Base-by-base conservation (phyloP, 2,329 filamentous ascomycete species). In the Metarhizium album region DNA sequence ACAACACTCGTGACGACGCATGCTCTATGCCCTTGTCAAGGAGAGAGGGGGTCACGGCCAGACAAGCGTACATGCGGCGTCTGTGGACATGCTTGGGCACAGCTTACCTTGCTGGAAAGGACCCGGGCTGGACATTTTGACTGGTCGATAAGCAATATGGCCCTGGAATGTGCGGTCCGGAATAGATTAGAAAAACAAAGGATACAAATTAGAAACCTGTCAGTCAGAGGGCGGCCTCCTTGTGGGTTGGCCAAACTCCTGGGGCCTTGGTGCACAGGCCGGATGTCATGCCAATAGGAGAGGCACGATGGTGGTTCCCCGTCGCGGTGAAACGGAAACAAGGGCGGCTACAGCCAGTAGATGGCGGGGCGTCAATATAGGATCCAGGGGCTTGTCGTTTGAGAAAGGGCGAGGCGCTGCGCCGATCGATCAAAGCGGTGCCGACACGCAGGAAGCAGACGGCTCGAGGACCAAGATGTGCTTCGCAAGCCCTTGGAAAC, bases 61-160 rank as follows among this genome's bases (percentile, higher is more conserved):
- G 45, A 46, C 35, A 48, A 40, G 37, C 42, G 46, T 9, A 42
- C 43, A 47, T 40, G 11, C n/a, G n/a, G 7, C 27, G 45, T 22
- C n/a, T 18, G n/a, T 23, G 33, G 11, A 13, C 14, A 13, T 35
- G 8, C 33, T 11, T 14, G n/a, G 20, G 46, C 33, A 29, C 42
- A 35, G 46, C 55, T 57, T 49, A 57, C 55, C 55, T 53, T 51
- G 54, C 27, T 46, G 53, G 40, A 52, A 53, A 47, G 53, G 33
- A 38, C 47, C 49, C 27, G 54, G 27, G 9, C 47, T 49, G 18
- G 55, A 53, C 55, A 57, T 57, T 35, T 42, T 46, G 55, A 51
- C 46, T 42, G 49, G 48, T 16, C 29, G 45, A 38, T 18, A 23
- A 35, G 45, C 20, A 6, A 38, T 23, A 29, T 11, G 33, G 42